Evolutionary conservation across 208 protist species (phyloP).

Genomic region (Trichomonas tenax): DNA sequence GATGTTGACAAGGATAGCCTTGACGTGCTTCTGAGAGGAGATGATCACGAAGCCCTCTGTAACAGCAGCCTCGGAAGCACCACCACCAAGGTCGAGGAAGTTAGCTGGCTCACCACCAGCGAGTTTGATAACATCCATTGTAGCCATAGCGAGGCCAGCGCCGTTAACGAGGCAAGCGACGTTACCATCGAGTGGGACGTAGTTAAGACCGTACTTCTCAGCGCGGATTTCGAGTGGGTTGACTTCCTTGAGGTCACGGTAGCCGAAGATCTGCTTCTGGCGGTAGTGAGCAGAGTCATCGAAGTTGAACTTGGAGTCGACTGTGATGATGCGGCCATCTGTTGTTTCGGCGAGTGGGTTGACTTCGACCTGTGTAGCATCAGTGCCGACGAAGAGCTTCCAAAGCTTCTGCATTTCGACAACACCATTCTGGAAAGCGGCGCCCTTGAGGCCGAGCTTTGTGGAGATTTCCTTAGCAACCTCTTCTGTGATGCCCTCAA

Average conservation of each 20-base stretch:
- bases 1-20: conserved; percentile 86
- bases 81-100: conserved; percentile 95
- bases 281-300: conserved; percentile 94
- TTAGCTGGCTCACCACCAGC: conserved; percentile 90
- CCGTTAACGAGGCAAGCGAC: conserved; percentile 76
- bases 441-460: not conserved
- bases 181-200: conserved; percentile 95
- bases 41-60: conserved; percentile 88
- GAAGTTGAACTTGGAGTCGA: conserved; percentile 95
- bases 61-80: conserved; percentile 62
- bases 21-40: conserved; percentile 63
- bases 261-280: conserved; percentile 77
- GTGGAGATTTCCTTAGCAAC: not conserved
- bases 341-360: conserved; percentile 89
- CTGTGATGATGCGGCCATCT: conserved; percentile 61
- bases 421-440: not conserved
- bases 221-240: conserved; percentile 72
- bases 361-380: conserved; percentile 89
- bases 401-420: conserved; percentile 77
- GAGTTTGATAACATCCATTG: conserved; percentile 97
- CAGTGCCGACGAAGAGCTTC: conserved; percentile 73
- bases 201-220: conserved; percentile 87
- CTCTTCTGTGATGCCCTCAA: not conserved
- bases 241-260: conserved; percentile 74
- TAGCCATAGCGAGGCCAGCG: conserved; percentile 96